phyloP scores from a whole-genome alignment of 2,329 filamentous ascomycete species.

The Huntiella moniliformis region DNA sequence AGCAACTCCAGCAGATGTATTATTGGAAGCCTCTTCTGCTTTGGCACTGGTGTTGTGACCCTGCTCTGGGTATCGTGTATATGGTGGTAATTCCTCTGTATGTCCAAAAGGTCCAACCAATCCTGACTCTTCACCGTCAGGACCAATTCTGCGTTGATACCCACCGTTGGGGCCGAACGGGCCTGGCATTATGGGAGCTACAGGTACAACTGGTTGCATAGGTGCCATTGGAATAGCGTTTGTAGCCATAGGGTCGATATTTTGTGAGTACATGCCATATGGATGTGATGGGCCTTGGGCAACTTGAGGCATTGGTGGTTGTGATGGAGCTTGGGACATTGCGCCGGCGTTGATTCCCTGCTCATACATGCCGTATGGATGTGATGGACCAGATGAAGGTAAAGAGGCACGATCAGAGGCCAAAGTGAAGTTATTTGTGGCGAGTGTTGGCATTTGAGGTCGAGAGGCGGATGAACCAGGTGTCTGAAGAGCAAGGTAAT shows the following conservation, averaged over 20 bases:
- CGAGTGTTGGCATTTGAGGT: slow-evolving; percentile 1
- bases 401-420: slow-evolving; percentile 5
- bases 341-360: slow-evolving; percentile 8
- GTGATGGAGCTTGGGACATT: not conserved
- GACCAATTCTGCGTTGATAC: slow-evolving; percentile 56
- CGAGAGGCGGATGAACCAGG: not conserved
- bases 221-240: slow-evolving; percentile 23
- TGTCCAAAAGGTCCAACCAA: slow-evolving; percentile 78
- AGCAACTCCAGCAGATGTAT: slow-evolving; percentile 3
- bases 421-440: slow-evolving; percentile 5
- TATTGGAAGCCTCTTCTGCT: slow-evolving; percentile 3
- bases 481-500: slow-evolving; percentile 6
- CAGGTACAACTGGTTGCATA: slow-evolving; percentile 37
- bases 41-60: slow-evolving; percentile 24
- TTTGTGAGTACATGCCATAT: slow-evolving; percentile 69
- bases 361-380: slow-evolving; percentile 12
- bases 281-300: slow-evolving; percentile 53
- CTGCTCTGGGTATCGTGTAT: slow-evolving; percentile 74
- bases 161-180: slow-evolving; percentile 57
- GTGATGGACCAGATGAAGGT: slow-evolving; percentile 10
- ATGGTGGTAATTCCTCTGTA: slow-evolving; percentile 78
- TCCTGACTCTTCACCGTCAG: slow-evolving; percentile 77
- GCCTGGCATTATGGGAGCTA: slow-evolving; percentile 28
- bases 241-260: slow-evolving; percentile 53
- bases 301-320: slow-evolving; percentile 1